Evolutionary conservation across 441 rosid genomes (phyloP).

Genomic region (Rhodomyrtus psidioides): DNA sequence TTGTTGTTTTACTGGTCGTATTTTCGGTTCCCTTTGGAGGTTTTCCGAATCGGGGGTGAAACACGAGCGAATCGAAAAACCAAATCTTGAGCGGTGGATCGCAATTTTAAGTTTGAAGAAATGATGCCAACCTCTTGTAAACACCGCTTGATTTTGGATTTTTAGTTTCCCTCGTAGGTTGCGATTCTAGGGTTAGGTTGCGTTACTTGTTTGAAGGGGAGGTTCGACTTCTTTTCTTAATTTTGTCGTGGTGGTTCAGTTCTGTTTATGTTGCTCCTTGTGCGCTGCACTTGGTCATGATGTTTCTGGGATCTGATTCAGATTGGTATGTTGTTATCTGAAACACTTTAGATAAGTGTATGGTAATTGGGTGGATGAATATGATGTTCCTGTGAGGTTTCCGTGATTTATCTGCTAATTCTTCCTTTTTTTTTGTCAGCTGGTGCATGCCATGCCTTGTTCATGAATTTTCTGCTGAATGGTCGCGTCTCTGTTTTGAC

Average conservation of each 20-base stretch:
- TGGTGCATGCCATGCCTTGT: background rate
- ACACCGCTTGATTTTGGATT: background rate
- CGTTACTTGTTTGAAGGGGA: background rate
- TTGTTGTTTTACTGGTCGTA: background rate
- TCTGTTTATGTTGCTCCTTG: background rate
- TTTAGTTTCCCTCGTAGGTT: background rate
- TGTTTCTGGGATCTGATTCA: background rate
- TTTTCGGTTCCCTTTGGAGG: background rate
- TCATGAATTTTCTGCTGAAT: background rate
- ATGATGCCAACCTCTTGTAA: background rate
- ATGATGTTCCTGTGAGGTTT: background rate
- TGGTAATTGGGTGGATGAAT: background rate
- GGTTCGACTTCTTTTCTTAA: background rate
- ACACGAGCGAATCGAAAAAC: background rate
- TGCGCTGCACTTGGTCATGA: background rate
- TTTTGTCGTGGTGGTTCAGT: background rate
- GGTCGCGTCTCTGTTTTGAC: background rate
- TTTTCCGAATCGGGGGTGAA: background rate
- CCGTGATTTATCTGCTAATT: background rate
- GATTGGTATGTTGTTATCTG: background rate
- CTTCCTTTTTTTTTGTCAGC: background rate
- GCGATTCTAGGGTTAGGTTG: background rate
- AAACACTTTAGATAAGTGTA: background rate
- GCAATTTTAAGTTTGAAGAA: background rate
- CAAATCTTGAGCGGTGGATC: background rate